Base-by-base conservation (phyloP, 2,329 filamentous ascomycete species). In the Fusarium subglutinans region DNA sequence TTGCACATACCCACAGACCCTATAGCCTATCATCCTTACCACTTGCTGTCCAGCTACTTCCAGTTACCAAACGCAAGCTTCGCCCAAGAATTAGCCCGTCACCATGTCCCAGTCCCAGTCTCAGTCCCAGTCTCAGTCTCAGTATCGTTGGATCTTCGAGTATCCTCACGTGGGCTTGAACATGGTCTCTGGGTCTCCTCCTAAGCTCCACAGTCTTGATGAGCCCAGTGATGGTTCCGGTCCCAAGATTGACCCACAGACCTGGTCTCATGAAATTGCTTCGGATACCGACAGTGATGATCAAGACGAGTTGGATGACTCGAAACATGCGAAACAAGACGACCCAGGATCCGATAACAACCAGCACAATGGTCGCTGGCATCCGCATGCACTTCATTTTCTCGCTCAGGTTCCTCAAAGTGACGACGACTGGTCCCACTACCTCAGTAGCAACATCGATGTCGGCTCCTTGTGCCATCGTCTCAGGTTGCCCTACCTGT, bases 311-410 rank as follows among this genome's bases (percentile, higher is more conserved):
- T 35, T 40, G 13, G 43, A 15, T 18, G 35, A 67, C 33, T 24
- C n/a, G 28, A 12, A 37, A 5, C 65, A 20, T 24, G 37, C 43
- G 22, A 26, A 37, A 41, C 43, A 66, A 33, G 47, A 58, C 15
- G 38, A 38, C 8, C 35, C 37, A n/a, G 20, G 37, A 13, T 30
- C 43, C 9, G 37, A 44, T 1, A 20, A 33, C 6, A 18, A 8
- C 8, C 33, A 17, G 8, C 3, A 30, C 17, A 37, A 12, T 37
- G n/a, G 20, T 12, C 17, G 47, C 15, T 74, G 72, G 57, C 43
- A 63, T 40, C 50, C 72, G 9, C 61, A 63, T 14, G 72, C 72
- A 35, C 45, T 60, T 35, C 45, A 35, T 14, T 74, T 75, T 35
- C 65, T 75, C 17, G 41, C 65, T 11, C 28, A 58, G 14, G 17